A percentile compares a stretch with the other conserved stretches of the same genome.
Conservation (phyloP, 805 yeast genomes). For the Yueomyces sinensis region DNA sequence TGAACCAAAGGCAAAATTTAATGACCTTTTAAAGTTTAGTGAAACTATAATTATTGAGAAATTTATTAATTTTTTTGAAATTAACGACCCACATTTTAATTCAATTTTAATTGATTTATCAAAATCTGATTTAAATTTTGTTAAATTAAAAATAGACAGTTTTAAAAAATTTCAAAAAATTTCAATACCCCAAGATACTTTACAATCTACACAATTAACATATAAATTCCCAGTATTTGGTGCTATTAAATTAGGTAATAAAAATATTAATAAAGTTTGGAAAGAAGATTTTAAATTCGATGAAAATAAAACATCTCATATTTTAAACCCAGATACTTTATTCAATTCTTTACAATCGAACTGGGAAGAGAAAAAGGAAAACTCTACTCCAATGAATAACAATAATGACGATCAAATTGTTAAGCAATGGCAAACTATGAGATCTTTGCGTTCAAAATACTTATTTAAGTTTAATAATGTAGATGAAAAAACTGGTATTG, state of each 20-base stretch:
- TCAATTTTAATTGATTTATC: constrained; percentile 5
- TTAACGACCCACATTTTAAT: constrained; percentile 13
- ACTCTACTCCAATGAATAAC: not conserved
- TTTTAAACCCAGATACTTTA: constrained; percentile 12
- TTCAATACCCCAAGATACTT: constrained; percentile 1
- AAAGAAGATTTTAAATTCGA: constrained; percentile 12
- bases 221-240: constrained; percentile 19
- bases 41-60: constrained; percentile 8
- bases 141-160: constrained; percentile 12
- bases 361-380: constrained; percentile 3
- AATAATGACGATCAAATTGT: constrained; percentile 11
- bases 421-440: constrained; percentile 31
- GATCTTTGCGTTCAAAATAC: constrained; percentile 27
- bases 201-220: constrained; percentile 3
- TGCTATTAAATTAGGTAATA: constrained; percentile 21
- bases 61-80: constrained; percentile 11
- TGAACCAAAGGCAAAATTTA: constrained; percentile 6
- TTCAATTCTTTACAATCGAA: constrained; percentile 8
- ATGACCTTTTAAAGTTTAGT: constrained; percentile 7
- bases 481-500: constrained; percentile 24
- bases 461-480: constrained; percentile 27
- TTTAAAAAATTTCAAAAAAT: constrained; percentile 14
- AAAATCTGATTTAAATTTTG: constrained; percentile 6
- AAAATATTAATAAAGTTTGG: constrained; percentile 24
- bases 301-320: not conserved